Base-by-base conservation (phyloP, 805 yeast genomes). In the Dipodascus geniculatus region DNA sequence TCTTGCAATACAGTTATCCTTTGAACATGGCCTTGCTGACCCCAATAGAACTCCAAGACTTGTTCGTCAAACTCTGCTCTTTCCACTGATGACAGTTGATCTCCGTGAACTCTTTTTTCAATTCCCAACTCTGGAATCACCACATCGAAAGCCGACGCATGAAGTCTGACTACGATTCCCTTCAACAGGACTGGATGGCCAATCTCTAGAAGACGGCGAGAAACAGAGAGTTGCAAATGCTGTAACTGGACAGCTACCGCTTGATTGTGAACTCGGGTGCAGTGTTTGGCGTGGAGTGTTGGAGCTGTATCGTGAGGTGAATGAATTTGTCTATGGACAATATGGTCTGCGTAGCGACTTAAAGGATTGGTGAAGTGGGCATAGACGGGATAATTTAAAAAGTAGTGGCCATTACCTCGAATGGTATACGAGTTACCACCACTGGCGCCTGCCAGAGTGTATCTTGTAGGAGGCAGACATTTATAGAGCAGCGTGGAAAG, bases 61-160 rank as follows among this genome's bases (percentile, higher is more conserved):
- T 65, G 62, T 64, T 83, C 85, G 66, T 87, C 90, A 66, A 85
- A 93, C 67, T 93, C 98, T 3, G 97, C 98, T 68, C 89, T 90
- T 22, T 80, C 80, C 57, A 91, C 74, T 9, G 98, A 98, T 6
- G 20, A 6, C 53, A 93, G 74, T 70, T 93, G 98, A 69, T 93
- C 99, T 23, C 98, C 97, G 64, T 93, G 99, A 22, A 90, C 96
- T 63, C 97, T 77, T 69, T 90, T 90, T 66, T 90, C 97, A 61
- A 90, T 85, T 48, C 97, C 97, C 70, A 90, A 85, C 59, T 88
- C 96, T 1, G 96, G 96, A 57, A 90, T 74, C 60, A 85, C 80
- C 2, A 90, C 91, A 67, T 93, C 99, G 71, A 93, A 93, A 1
- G 98, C 87, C 0, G 96, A 87, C 69, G 91, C 98, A 67, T 91